Conservation (phyloP, 225 moss, liverwort and hornwort genomes). For the Neckera pumila region DNA sequence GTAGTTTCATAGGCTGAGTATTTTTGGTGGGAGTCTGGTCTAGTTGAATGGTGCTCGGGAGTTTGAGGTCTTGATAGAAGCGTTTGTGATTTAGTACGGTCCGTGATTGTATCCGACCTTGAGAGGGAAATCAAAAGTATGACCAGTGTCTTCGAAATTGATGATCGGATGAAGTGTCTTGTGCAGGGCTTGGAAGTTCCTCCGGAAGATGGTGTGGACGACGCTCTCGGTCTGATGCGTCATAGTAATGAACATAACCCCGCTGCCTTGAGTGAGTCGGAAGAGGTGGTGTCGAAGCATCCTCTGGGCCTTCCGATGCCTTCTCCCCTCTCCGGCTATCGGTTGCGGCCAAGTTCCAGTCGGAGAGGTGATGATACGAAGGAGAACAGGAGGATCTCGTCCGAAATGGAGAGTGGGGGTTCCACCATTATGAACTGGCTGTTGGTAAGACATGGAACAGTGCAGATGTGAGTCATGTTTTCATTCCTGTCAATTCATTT, state of each 20-base stretch:
- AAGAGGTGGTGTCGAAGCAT: conserved; percentile 47
- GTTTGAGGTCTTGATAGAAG: background rate
- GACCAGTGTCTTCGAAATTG: background rate
- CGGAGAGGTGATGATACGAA: conserved; percentile 47
- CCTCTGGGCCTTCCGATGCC: conserved; percentile 38
- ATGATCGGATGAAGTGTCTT: background rate
- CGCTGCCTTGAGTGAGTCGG: conserved; percentile 41
- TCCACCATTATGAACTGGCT: conserved; percentile 69
- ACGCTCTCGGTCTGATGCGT: conserved; percentile 57
- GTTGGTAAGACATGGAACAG: conserved; percentile 31
- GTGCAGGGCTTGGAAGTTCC: conserved; percentile 50
- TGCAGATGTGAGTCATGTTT: background rate
- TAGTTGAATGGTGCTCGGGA: no score
- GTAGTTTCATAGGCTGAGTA: rapidly evolving
- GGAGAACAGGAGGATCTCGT: conserved; percentile 53
- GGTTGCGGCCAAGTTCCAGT: conserved; percentile 27
- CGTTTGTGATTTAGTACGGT: no score
- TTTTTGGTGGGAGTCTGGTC: no score
- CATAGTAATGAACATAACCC: conserved; percentile 37
- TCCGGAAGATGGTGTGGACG: conserved; percentile 53
- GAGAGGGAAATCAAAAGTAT: no score
- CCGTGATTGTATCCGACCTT: background rate
- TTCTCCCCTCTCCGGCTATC: conserved; percentile 56
- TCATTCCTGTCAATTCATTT: rapidly evolving
- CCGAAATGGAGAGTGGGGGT: conserved; percentile 37